A percentile compares a stretch with the other conserved stretches of the same genome.
phyloP scores from a whole-genome alignment of 768 basidiomycete species.

The Auricularia cornea region DNA sequence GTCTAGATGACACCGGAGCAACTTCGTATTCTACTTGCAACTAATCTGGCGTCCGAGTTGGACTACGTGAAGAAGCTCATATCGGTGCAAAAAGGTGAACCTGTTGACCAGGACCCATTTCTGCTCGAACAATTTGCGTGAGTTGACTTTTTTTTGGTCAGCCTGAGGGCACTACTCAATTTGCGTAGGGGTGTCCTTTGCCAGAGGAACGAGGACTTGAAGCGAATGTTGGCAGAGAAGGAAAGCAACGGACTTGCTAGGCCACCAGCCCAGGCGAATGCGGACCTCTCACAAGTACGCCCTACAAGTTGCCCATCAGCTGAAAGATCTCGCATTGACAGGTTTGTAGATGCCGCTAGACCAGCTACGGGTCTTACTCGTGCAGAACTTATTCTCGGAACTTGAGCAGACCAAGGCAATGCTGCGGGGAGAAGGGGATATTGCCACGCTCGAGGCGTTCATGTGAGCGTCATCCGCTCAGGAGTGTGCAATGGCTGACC shows the following conservation, averaged over 20 bases:
- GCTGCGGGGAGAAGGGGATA: slow-evolving; percentile 20
- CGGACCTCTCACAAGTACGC: background rate
- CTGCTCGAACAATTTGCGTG: background rate
- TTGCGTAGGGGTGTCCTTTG: background rate
- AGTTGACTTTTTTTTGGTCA: background rate
- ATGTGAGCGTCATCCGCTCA: slow-evolving; percentile 27
- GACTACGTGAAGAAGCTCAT: background rate
- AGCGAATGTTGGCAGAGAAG: background rate
- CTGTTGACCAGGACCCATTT: background rate
- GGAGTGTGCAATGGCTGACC: background rate
- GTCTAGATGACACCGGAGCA: background rate
- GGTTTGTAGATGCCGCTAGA: background rate
- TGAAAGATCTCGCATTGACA: too few species aligned
- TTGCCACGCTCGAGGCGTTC: slow-evolving; percentile 32
- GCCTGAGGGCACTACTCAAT: too few species aligned
- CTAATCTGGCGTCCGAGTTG: background rate
- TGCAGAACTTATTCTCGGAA: background rate
- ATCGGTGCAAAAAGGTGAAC: background rate
- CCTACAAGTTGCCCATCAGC: too few species aligned
- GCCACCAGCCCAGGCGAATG: background rate
- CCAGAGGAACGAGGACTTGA: background rate
- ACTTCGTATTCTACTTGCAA: background rate
- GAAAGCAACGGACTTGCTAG: background rate
- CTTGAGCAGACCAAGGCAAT: background rate
- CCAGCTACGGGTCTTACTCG: background rate